Base-by-base conservation (phyloP, 192 early-diverging fungal species). In the Neocallimastix lanati region DNA sequence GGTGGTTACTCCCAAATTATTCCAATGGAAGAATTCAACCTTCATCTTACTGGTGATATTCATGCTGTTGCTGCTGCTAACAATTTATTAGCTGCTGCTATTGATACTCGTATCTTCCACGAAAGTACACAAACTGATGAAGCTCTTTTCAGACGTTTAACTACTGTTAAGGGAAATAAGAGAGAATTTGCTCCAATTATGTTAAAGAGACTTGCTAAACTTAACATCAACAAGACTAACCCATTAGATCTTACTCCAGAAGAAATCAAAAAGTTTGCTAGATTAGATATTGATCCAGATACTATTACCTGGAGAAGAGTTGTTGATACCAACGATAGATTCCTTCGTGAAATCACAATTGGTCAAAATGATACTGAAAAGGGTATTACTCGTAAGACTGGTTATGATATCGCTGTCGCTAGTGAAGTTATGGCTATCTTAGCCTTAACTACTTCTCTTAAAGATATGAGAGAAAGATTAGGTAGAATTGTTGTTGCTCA, bases 1-100 rank as follows among this genome's bases (percentile, higher is more conserved):
- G 96, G 97, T 33, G 96, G 97, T 27, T 98, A 98, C 86, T 94
- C 96, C n/a, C 96, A 98, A 84, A 95, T 99, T 78, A 97, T 98
- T 80, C 97, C 97, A 28, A 99, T 99, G 97, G 96, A 98, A 80
- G 93, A 97, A 81, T 98, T 99, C 89, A 99, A 99, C 85, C 86
- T 99, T 80, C 97, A 99, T 79, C 88, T 99, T 87, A 99, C 97
- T 9, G 97, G 97, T 76, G 97, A 99, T 86, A 97, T 98, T 83
- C 97, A 99, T 82, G 97, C 97, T 30, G 95, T 99, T 79, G 92
- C 94, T 12, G 97, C 97, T 4, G 95, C 97, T 76, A 99, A 96
- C 88, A 99, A 99, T 86, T 86, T 99, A 78, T 79, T 85, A 85
- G 97, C 97, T 12, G 96, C 97, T 25, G 96, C 96, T 16, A 98